Evolutionary conservation across 2,329 filamentous ascomycete species (phyloP).

Genomic region (Aspergillus calidoustus): DNA sequence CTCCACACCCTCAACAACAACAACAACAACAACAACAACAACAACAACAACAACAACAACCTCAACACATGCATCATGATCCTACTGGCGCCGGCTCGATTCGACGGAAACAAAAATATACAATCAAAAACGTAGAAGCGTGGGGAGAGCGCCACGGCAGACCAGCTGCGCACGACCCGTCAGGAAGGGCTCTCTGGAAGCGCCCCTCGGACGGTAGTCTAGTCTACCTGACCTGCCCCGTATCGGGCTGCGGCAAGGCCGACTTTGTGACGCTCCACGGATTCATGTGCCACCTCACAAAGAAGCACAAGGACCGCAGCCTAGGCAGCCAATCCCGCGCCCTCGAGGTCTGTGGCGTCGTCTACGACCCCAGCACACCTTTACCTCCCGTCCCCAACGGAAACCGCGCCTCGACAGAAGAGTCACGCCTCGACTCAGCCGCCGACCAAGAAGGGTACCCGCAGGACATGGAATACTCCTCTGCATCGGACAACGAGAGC

Average conservation of each 20-base stretch:
- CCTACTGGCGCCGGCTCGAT: conserved; percentile 34
- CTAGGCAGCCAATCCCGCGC: conserved; percentile 46
- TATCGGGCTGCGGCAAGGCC: conserved; percentile 44
- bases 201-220: conserved; percentile 44
- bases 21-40: too few species aligned
- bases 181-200: conserved; percentile 46
- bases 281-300: conserved; percentile 49
- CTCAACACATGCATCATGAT: conserved; percentile 34
- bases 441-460: conserved; percentile 37
- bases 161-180: conserved; percentile 45
- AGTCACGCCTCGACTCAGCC: conserved; percentile 36
- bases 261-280: conserved; percentile 48
- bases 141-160: conserved; percentile 48
- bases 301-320: conserved; percentile 48
- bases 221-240: conserved; percentile 46
- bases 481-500: conserved; percentile 34
- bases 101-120: conserved; percentile 47
- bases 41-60: conserved; percentile 26
- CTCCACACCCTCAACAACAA: not conserved
- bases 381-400: conserved; percentile 37
- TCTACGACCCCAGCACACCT: conserved; percentile 44
- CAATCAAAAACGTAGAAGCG: conserved; percentile 48
- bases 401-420: conserved; percentile 42
- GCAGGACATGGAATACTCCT: conserved; percentile 38
- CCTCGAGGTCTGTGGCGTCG: conserved; percentile 44